Percentiles rank a stretch among this genome's conserved stretches.
Evolutionary conservation across 2,329 filamentous ascomycete species (phyloP).

Genomic region (Lanzia echinophila): DNA sequence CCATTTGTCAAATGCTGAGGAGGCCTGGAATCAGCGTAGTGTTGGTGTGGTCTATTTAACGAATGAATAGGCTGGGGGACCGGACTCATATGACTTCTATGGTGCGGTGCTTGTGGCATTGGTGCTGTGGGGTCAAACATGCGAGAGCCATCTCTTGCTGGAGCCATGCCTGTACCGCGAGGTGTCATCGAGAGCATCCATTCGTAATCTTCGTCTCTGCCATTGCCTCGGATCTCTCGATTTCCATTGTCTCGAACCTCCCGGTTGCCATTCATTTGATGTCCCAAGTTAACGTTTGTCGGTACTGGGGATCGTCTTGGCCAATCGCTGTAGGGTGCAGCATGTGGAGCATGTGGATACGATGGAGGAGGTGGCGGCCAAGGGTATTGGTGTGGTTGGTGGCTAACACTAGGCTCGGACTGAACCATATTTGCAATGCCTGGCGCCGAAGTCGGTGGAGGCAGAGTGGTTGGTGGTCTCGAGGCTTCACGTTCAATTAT

Average conservation of each 20-base stretch:
- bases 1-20: constrained; percentile 31
- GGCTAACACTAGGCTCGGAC: constrained; percentile 24
- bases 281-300: constrained; percentile 36
- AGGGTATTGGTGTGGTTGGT: constrained; percentile 16
- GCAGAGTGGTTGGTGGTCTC: constrained; percentile 18
- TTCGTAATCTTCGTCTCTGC: too few species aligned
- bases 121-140: too few species aligned
- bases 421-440: constrained; percentile 16
- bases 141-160: too few species aligned
- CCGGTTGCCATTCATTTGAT: constrained; percentile 42
- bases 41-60: constrained; percentile 24
- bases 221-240: background rate
- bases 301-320: constrained; percentile 45
- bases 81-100: constrained; percentile 14
- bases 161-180: too few species aligned
- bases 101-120: too few species aligned
- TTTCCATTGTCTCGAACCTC: constrained; percentile 7
- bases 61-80: constrained; percentile 21
- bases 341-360: constrained; percentile 32
- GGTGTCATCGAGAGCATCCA: too few species aligned
- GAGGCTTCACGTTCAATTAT: constrained; percentile 13
- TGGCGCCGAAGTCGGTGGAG: constrained; percentile 24
- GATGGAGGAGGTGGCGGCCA: constrained; percentile 35
- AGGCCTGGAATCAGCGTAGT: constrained; percentile 28
- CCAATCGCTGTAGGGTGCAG: constrained; percentile 41